phyloP scores from a whole-genome alignment of 805 yeast genomes.

The Teunomyces barrocoloradensis region DNA sequence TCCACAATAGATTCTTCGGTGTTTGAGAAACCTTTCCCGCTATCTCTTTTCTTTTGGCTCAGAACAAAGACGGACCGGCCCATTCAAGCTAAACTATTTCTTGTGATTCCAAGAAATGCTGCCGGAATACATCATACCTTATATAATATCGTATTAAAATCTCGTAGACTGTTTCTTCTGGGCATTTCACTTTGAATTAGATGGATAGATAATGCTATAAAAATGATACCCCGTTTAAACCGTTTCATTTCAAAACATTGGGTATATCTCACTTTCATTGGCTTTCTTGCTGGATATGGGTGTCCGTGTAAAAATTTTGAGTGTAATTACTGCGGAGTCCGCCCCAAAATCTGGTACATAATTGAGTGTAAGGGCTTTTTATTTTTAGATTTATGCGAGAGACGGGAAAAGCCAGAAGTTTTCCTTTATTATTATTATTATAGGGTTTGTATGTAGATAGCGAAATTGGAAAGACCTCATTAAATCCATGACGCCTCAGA shows the following conservation, averaged over 20 bases:
- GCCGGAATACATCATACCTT: no score
- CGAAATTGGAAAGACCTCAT: background rate
- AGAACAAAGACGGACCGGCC: no score
- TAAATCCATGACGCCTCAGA: background rate
- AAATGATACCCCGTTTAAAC: background rate
- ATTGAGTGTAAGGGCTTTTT: background rate
- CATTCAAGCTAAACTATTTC: no score
- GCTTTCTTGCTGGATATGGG: background rate
- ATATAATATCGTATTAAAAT: no score
- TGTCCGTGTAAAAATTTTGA: background rate
- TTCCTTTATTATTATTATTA: background rate
- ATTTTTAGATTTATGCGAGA: background rate
- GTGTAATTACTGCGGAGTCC: background rate
- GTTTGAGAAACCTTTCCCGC: background rate
- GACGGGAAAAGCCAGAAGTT: background rate
- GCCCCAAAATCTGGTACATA: conserved; percentile 1
- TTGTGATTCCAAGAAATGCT: no score
- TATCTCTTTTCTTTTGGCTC: background rate
- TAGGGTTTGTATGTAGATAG: background rate
- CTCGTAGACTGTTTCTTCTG: no score
- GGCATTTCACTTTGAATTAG: no score
- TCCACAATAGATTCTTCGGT: background rate
- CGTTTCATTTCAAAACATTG: background rate
- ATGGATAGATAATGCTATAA: background rate
- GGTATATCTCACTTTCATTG: background rate